A percentile compares a stretch with the other conserved stretches of the same genome.
Evolutionary conservation across 148 eudicot genomes (phyloP).

Genomic region (Vaccinium macrocarpon): DNA sequence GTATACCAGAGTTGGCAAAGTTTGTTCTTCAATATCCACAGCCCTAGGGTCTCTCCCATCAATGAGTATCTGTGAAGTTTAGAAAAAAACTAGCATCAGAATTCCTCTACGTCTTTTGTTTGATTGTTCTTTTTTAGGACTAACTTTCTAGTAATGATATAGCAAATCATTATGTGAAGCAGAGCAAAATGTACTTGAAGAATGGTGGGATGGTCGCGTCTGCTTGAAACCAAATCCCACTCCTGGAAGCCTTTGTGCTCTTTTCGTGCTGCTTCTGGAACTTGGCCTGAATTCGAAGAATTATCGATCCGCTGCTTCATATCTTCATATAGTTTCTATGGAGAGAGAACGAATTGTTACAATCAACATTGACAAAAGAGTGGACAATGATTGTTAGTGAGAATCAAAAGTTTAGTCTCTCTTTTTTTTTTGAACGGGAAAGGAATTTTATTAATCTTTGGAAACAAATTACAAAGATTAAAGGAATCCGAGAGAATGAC

Average conservation of each 20-base stretch:
- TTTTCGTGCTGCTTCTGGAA: conserved; percentile 15
- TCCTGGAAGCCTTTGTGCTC: conserved; percentile 24
- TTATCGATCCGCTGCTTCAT: conserved; percentile 20
- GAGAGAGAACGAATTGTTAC: background rate
- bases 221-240: conserved; percentile 23
- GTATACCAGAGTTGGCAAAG: conserved; percentile 20
- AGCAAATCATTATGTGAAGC: background rate
- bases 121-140: background rate
- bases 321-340: conserved; percentile 23
- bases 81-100: background rate
- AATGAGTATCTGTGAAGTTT: background rate
- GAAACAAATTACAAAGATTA: no score
- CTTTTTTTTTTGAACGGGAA: no score
- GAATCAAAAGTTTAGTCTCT: background rate
- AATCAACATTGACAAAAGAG: background rate
- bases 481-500: no score
- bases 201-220: conserved; percentile 30
- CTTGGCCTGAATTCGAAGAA: conserved; percentile 12
- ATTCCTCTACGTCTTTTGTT: background rate
- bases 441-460: no score
- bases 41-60: conserved; percentile 11
- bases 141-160: background rate
- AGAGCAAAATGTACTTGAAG: conserved; percentile 20
- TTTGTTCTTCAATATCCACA: conserved; percentile 7
- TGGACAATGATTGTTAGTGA: background rate